Conservation (phyloP, 768 basidiomycete species). For the Russula sp. region DNA sequence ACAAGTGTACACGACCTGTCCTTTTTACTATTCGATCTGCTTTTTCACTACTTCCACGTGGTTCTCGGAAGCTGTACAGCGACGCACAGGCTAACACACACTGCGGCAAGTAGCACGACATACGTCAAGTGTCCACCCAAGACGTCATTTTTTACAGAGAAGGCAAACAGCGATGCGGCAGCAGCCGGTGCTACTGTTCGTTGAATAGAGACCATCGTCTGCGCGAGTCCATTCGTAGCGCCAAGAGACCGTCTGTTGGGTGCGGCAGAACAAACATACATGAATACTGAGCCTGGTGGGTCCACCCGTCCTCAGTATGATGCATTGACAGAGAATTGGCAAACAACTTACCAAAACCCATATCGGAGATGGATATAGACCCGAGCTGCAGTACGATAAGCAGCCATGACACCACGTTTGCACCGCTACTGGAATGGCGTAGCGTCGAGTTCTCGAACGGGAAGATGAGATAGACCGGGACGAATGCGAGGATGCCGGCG, state of each 20-base stretch:
- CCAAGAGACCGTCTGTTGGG: conserved; percentile 62
- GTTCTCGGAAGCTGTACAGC: conserved; percentile 14
- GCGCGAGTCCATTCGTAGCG: conserved; percentile 53
- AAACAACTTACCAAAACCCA: conserved; percentile 15
- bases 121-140: conserved; percentile 39
- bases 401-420: neutral
- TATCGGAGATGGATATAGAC: conserved; percentile 11
- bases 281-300: conserved; percentile 55
- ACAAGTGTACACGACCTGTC: neutral
- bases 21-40: neutral
- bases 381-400: conserved; percentile 12
- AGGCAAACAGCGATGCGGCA: conserved; percentile 59
- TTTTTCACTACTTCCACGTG: conserved; percentile 8
- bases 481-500: conserved; percentile 26
- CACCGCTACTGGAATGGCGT: neutral
- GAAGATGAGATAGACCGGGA: conserved; percentile 28
- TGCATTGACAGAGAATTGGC: neutral
- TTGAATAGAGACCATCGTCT: conserved; percentile 36
- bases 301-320: conserved; percentile 18
- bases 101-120: neutral
- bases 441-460: conserved; percentile 22
- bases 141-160: conserved; percentile 45
- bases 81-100: conserved; percentile 4
- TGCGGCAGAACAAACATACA: conserved; percentile 58
- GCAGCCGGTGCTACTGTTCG: conserved; percentile 48